Conservation (phyloP, 176 grass and related monocot species). For the Cymbopogon citratus region DNA sequence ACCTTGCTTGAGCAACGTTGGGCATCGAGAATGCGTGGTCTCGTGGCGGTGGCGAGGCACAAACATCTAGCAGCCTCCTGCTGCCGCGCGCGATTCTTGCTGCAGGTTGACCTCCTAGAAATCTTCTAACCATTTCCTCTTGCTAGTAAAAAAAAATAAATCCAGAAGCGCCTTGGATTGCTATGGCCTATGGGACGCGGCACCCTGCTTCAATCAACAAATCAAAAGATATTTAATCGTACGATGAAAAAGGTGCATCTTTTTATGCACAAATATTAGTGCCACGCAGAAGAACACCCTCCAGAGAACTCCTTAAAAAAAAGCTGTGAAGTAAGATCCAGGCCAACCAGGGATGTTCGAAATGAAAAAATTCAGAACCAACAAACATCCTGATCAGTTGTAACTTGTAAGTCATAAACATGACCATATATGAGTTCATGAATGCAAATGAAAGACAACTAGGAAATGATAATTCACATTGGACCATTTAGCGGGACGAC, state of each 20-base stretch:
- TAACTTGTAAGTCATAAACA: not conserved
- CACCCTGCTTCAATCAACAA: not conserved
- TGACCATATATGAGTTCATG: not conserved
- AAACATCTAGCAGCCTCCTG: constrained; percentile 9
- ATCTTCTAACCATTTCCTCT: not conserved
- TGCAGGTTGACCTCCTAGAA: constrained; percentile 34
- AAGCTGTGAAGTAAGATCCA: too few species aligned
- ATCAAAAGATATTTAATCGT: not conserved
- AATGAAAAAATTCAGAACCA: not conserved
- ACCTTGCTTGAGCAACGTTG: not conserved
- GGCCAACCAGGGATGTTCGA: not conserved
- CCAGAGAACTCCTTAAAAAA: not conserved
- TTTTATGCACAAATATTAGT: not conserved
- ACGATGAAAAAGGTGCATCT: not conserved
- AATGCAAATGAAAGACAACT: not conserved
- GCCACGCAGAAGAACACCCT: not conserved
- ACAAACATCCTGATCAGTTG: not conserved
- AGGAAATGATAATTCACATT: not conserved
- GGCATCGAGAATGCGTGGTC: not conserved
- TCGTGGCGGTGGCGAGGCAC: not conserved
- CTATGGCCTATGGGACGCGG: too few species aligned
- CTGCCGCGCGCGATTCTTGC: not conserved
- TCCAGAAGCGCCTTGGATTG: not conserved
- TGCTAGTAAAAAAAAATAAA: not conserved
- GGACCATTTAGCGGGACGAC: not conserved